These are phyloP conservation scores for Starmerella bombicola DNA, from an alignment of 805 yeast genomes.

Conservation along the genomic window DNA sequence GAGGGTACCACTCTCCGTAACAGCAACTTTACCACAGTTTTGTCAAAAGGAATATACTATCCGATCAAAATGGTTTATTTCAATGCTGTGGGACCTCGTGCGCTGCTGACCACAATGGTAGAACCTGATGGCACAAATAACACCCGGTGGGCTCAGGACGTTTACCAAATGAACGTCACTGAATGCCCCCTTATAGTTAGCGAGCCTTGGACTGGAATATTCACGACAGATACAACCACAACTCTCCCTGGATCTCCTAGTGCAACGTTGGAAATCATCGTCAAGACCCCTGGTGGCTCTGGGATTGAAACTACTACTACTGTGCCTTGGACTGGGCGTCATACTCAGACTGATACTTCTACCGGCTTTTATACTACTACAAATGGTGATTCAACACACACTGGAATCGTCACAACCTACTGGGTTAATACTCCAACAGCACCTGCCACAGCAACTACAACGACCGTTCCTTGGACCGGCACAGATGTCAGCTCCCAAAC, in stretches of 20 bases:
- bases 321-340: constrained; percentile 5
- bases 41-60: constrained; percentile 4
- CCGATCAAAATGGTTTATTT: constrained; percentile 6
- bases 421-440: constrained; percentile 4
- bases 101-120: not conserved
- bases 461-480: constrained; percentile 4
- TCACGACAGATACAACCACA: constrained; percentile 4
- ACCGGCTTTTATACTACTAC: constrained; percentile 1
- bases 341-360: not conserved
- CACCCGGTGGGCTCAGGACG: too few species aligned
- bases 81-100: not conserved
- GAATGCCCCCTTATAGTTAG: constrained; percentile 8
- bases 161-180: too few species aligned
- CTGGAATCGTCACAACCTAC: constrained; percentile 1
- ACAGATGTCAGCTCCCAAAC: not conserved
- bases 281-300: constrained; percentile 1
- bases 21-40: not conserved
- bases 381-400: not conserved
- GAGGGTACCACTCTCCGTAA: not conserved
- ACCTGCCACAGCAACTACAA: not conserved
- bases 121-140: constrained; percentile 5
- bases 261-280: constrained; percentile 1
- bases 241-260: not conserved
- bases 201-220: constrained; percentile 3
- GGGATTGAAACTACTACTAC: constrained; percentile 1